Conservation (phyloP, 768 basidiomycete species). For the Macrolepiota fuliginosa region DNA sequence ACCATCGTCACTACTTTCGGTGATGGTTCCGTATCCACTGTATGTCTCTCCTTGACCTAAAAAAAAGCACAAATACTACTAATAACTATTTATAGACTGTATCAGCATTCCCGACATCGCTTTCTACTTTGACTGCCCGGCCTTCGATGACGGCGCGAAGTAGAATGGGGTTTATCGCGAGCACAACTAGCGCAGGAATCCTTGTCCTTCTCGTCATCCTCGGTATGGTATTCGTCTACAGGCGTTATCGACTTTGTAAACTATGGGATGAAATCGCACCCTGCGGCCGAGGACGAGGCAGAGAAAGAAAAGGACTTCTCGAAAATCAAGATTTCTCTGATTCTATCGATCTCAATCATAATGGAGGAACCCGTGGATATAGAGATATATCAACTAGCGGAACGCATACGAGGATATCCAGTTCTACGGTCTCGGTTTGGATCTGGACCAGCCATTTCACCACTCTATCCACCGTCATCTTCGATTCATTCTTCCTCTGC, state of each 20-base stretch:
- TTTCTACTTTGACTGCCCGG: slow-evolving; percentile 7
- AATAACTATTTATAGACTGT: not conserved
- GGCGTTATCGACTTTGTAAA: slow-evolving; percentile 6
- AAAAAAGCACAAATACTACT: no score
- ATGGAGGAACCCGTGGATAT: slow-evolving; percentile 2
- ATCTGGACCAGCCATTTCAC: not conserved
- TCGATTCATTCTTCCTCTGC: not conserved
- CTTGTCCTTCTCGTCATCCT: slow-evolving; percentile 12
- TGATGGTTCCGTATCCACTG: slow-evolving; percentile 6
- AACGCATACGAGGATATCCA: not conserved
- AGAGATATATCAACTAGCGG: not conserved
- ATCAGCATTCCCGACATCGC: not conserved
- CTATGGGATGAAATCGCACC: slow-evolving; percentile 2
- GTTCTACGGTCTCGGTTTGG: not conserved
- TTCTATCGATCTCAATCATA: not conserved
- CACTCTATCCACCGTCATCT: not conserved
- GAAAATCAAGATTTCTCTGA: slow-evolving; percentile 17
- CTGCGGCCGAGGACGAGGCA: not conserved
- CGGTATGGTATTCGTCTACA: slow-evolving; percentile 10
- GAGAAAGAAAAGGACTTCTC: slow-evolving; percentile 14
- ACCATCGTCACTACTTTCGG: not conserved
- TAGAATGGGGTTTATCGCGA: slow-evolving; percentile 17
- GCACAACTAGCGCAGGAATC: slow-evolving; percentile 12
- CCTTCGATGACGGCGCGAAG: not conserved
- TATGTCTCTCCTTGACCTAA: not conserved